These are phyloP conservation scores for Sclerotinia spermophila DNA, from an alignment of 2,329 filamentous ascomycete genomes.

Conservation along the genomic window DNA sequence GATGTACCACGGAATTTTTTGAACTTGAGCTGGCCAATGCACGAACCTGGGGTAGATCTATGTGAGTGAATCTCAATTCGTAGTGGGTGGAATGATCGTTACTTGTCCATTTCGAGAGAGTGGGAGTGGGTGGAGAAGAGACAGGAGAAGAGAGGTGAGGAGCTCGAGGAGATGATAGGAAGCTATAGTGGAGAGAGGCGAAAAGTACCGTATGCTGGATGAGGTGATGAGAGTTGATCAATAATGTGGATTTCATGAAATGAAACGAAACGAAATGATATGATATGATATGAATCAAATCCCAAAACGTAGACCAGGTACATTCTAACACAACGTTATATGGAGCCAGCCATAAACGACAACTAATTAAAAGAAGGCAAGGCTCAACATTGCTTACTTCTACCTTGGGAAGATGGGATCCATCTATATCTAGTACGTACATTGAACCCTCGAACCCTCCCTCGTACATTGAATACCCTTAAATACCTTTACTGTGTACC, in stretches of 20 bases:
- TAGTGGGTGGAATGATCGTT: not conserved
- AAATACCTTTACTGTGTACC: not conserved
- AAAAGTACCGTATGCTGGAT: not conserved
- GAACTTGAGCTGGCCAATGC: slow-evolving; percentile 3
- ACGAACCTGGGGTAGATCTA: slow-evolving; percentile 13
- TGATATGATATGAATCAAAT: not conserved
- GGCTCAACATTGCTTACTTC: not conserved
- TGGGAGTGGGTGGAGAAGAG: not conserved
- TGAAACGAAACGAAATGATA: not conserved
- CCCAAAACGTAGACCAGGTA: not conserved
- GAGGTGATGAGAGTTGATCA: not conserved
- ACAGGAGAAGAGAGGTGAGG: too few species aligned
- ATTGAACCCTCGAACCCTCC: not conserved
- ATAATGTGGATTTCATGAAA: not conserved
- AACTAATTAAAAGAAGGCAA: slow-evolving; percentile 4
- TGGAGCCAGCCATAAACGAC: not conserved
- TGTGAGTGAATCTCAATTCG: not conserved
- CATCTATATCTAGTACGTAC: not conserved
- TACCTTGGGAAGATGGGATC: not conserved
- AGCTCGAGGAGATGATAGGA: too few species aligned
- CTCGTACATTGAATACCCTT: not conserved
- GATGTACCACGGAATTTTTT: not conserved
- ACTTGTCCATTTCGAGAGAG: not conserved
- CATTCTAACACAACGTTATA: slow-evolving; percentile 2
- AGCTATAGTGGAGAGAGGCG: not conserved